Evolutionary conservation across 768 basidiomycete genomes (phyloP).

Genomic region (Leucocoprinus birnbaumii): DNA sequence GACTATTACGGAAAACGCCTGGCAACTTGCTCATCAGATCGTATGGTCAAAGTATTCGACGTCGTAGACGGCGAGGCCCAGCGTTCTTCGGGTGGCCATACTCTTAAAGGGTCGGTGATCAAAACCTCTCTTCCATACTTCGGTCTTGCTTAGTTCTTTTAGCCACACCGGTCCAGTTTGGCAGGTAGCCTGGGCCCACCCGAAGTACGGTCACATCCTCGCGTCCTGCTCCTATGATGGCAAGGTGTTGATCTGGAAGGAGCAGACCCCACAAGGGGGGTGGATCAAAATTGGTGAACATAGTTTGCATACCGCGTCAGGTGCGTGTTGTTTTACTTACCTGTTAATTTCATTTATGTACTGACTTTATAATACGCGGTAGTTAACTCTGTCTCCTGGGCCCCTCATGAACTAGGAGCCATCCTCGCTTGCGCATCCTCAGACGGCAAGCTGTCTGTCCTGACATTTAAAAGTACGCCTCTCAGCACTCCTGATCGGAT

Average conservation of each 20-base stretch:
- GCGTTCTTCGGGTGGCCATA: slow-evolving; percentile 59
- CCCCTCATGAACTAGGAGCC: slow-evolving; percentile 96
- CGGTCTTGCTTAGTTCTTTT: slow-evolving; percentile 2
- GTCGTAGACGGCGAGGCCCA: slow-evolving; percentile 85
- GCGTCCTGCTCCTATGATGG: slow-evolving; percentile 99
- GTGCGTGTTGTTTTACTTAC: slow-evolving; percentile 40
- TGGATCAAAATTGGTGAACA: slow-evolving; percentile 98
- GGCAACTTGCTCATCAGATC: slow-evolving; percentile 95
- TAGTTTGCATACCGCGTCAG: slow-evolving; percentile 88
- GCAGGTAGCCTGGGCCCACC: slow-evolving; percentile 98
- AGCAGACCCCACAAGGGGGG: slow-evolving; percentile 65
- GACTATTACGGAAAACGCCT: slow-evolving; percentile 98
- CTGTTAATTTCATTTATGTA: neutral
- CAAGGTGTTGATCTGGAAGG: slow-evolving; percentile 98
- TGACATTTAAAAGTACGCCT: slow-evolving; percentile 92
- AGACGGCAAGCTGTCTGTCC: slow-evolving; percentile 94
- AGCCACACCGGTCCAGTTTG: slow-evolving; percentile 98
- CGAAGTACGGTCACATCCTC: slow-evolving; percentile 94
- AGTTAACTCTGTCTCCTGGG: slow-evolving; percentile 99
- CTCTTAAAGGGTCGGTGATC: slow-evolving; percentile 68
- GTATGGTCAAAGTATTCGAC: slow-evolving; percentile 93
- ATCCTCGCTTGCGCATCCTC: slow-evolving; percentile 96
- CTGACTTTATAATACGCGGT: neutral
- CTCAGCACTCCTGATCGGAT: neutral
- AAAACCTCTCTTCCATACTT: neutral